Conservation (phyloP, 2,329 filamentous ascomycete species). For the Fusarium begoniae region DNA sequence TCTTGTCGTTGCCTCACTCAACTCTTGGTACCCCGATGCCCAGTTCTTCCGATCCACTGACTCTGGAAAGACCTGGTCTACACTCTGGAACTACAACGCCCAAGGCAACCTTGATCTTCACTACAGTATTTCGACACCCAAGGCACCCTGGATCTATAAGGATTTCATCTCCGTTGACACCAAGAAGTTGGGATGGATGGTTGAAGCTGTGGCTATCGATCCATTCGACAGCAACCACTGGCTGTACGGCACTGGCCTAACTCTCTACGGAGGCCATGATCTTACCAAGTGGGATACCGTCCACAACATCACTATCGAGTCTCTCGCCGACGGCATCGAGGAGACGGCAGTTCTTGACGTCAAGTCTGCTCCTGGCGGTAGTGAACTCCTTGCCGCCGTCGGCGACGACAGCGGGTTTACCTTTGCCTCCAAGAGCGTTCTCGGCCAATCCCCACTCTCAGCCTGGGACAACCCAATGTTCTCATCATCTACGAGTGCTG, state of each 20-base stretch:
- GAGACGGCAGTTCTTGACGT: conserved; percentile 61
- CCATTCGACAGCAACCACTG: conserved; percentile 68
- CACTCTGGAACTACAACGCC: conserved; percentile 60
- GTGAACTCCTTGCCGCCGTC: conserved; percentile 61
- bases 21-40: conserved; percentile 68
- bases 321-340: conserved; percentile 64
- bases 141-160: conserved; percentile 63
- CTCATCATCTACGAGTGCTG: conserved; percentile 56
- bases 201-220: conserved; percentile 66
- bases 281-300: conserved; percentile 63
- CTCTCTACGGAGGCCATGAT: conserved; percentile 62
- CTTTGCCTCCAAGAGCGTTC: conserved; percentile 48
- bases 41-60: conserved; percentile 65
- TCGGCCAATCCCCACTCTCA: conserved; percentile 54
- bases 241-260: conserved; percentile 69
- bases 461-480: conserved; percentile 60
- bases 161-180: conserved; percentile 57
- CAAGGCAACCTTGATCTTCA: conserved; percentile 57
- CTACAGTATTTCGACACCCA: conserved; percentile 56
- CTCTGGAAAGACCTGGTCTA: conserved; percentile 63
- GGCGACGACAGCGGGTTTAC: conserved; percentile 64
- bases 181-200: conserved; percentile 69
- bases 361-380: conserved; percentile 59
- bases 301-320: conserved; percentile 59
- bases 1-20: conserved; percentile 64